Evolutionary conservation across 2,329 filamentous ascomycete genomes (phyloP).

Genomic region (Fusarium torreyae): DNA sequence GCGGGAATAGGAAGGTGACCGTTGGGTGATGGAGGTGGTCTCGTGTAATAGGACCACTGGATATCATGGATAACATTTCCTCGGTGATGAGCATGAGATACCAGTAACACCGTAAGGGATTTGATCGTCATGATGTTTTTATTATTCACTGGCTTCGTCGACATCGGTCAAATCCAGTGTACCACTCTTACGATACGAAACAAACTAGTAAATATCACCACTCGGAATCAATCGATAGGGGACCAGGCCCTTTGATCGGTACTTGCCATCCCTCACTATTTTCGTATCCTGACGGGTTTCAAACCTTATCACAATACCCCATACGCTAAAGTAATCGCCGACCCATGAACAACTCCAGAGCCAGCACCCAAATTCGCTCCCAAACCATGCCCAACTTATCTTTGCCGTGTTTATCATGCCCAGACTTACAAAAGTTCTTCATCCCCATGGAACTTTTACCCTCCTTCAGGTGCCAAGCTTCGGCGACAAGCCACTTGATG

Average conservation of each 20-base stretch:
- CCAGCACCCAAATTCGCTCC: not conserved
- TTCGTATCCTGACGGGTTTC: constrained; percentile 19
- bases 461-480: constrained; percentile 15
- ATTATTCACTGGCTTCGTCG: not conserved
- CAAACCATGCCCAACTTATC: constrained; percentile 25
- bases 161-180: not conserved
- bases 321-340: not conserved
- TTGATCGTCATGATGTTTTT: not conserved
- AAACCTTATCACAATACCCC: constrained; percentile 11
- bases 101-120: not conserved
- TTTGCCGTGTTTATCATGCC: constrained; percentile 35
- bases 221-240: not conserved
- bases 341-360: not conserved
- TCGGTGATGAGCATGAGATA: not conserved
- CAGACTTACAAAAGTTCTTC: constrained; percentile 45
- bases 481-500: constrained; percentile 24
- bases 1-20: constrained; percentile 46
- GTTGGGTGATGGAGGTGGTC: constrained; percentile 13
- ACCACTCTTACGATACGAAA: not conserved
- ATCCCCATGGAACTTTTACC: constrained; percentile 8
- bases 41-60: constrained; percentile 10
- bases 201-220: not conserved
- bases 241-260: not conserved
- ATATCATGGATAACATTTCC: not conserved
- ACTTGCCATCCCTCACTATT: not conserved